Percentiles rank a stretch among this genome's conserved stretches.
Conservation (phyloP, 208 protist species). For the Sergeia podlipaevii region DNA sequence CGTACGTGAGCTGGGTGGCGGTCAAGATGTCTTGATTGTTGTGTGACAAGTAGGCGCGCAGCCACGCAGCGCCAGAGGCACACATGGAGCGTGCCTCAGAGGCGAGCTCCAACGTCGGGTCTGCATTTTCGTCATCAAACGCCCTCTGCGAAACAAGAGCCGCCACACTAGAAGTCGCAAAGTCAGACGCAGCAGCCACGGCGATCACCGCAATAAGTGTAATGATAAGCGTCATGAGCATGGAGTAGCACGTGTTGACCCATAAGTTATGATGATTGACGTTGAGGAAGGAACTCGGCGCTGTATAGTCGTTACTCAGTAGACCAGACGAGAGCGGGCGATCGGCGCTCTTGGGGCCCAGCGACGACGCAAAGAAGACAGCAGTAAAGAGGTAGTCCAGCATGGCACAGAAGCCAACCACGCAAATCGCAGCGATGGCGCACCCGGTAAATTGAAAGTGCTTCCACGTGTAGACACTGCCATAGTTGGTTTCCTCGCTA, state of each 20-base stretch:
- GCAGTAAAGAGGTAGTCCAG: constrained; percentile 2
- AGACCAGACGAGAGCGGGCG: neutral
- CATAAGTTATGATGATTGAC: constrained; percentile 6
- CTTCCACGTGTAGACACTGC: too few species aligned
- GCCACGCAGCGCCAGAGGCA: neutral
- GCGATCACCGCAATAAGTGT: neutral
- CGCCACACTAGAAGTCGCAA: too few species aligned
- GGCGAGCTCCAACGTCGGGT: too few species aligned
- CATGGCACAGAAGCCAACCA: too few species aligned
- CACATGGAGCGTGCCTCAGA: neutral
- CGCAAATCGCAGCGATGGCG: too few species aligned
- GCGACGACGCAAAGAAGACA: neutral
- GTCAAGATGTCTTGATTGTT: neutral
- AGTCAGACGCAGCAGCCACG: neutral
- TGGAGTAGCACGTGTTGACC: too few species aligned
- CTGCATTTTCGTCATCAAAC: too few species aligned
- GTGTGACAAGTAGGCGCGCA: neutral
- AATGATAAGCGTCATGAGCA: neutral
- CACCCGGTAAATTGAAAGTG: too few species aligned
- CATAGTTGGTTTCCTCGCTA: too few species aligned
- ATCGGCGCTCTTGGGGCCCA: neutral
- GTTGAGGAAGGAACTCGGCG: neutral
- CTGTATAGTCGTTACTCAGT: constrained; percentile 11
- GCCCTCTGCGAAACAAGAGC: too few species aligned
- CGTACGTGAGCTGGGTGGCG: neutral